A percentile compares a stretch with the other conserved stretches of the same genome.
These are phyloP conservation scores for Calamus simplicifolius DNA, from an alignment of 176 grass and related monocot genomes.

Conservation along the genomic window DNA sequence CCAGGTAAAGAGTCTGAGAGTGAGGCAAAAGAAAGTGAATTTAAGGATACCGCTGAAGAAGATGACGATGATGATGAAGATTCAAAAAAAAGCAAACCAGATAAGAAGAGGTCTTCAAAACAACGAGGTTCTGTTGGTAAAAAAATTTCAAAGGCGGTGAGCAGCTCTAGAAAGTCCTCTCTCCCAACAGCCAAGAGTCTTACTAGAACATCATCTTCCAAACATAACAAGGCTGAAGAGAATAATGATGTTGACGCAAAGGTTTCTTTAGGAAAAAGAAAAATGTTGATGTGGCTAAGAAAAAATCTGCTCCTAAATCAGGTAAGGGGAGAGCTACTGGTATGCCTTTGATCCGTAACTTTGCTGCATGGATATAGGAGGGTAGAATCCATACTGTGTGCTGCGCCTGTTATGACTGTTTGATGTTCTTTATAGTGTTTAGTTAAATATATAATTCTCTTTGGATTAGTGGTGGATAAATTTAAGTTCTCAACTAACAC, in stretches of 20 bases:
- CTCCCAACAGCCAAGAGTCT: constrained; percentile 29
- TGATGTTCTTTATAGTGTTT: no score
- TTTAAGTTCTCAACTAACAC: no score
- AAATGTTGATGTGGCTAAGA: constrained; percentile 16
- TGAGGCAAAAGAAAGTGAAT: constrained; percentile 41
- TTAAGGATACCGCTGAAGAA: constrained; percentile 30
- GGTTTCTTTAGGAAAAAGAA: constrained; percentile 92
- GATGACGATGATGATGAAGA: constrained; percentile 46
- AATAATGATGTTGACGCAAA: constrained; percentile 46
- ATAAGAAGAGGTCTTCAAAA: constrained; percentile 40
- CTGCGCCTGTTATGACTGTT: no score
- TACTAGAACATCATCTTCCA: constrained; percentile 36
- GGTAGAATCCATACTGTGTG: no score
- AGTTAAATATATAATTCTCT: no score
- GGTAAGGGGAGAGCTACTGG: constrained; percentile 57
- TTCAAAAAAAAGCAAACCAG: constrained; percentile 27
- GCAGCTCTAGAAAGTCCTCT: constrained; percentile 27
- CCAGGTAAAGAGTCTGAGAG: constrained; percentile 21
- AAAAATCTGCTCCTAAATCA: constrained; percentile 28
- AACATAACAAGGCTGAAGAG: constrained; percentile 35
- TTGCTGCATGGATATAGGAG: no score
- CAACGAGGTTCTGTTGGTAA: constrained; percentile 36
- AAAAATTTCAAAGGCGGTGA: constrained; percentile 30
- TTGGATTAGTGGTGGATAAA: no score
- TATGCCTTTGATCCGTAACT: constrained; percentile 19